A percentile compares a stretch with the other conserved stretches of the same genome.
phyloP scores from a whole-genome alignment of 2,329 filamentous ascomycete species.

The Nemania diffusa region DNA sequence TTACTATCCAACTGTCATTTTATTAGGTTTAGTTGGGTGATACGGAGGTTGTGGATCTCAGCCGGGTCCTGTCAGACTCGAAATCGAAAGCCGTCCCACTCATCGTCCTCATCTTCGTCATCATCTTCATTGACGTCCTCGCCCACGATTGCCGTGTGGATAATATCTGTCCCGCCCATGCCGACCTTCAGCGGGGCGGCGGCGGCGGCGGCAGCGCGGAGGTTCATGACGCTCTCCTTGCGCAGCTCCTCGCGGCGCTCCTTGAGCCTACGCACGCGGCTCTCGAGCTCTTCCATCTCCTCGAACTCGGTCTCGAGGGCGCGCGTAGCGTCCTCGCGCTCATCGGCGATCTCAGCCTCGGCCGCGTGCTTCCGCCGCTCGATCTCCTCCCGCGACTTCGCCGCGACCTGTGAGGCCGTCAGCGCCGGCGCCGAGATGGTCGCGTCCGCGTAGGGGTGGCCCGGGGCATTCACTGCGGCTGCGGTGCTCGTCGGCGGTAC shows the following conservation, averaged over 20 bases:
- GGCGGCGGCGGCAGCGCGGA: slow-evolving; percentile 39
- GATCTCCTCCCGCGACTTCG: slow-evolving; percentile 62
- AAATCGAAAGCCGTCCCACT: slow-evolving; percentile 71
- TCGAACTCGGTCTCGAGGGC: slow-evolving; percentile 82
- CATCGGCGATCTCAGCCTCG: slow-evolving; percentile 69
- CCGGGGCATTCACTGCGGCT: slow-evolving; percentile 34
- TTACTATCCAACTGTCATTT: slow-evolving; percentile 3
- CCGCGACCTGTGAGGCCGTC: slow-evolving; percentile 70
- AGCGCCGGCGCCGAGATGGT: slow-evolving; percentile 77
- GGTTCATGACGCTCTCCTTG: slow-evolving; percentile 45
- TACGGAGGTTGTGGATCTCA: background rate
- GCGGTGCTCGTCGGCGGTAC: slow-evolving; percentile 36
- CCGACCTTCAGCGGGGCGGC: slow-evolving; percentile 38
- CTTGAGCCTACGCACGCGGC: slow-evolving; percentile 73
- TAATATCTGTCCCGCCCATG: slow-evolving; percentile 41
- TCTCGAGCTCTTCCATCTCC: slow-evolving; percentile 83
- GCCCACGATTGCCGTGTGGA: slow-evolving; percentile 40
- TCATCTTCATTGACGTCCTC: slow-evolving; percentile 55
- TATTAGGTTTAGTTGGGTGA: background rate
- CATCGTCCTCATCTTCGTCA: slow-evolving; percentile 59
- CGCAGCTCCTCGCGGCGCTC: slow-evolving; percentile 76
- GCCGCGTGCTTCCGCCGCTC: slow-evolving; percentile 62
- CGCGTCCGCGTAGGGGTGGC: slow-evolving; percentile 55
- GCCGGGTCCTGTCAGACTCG: slow-evolving; percentile 41
- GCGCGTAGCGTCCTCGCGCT: slow-evolving; percentile 79